phyloP scores from a whole-genome alignment of 345 rosid species.

The Hibiscus tridactylites region DNA sequence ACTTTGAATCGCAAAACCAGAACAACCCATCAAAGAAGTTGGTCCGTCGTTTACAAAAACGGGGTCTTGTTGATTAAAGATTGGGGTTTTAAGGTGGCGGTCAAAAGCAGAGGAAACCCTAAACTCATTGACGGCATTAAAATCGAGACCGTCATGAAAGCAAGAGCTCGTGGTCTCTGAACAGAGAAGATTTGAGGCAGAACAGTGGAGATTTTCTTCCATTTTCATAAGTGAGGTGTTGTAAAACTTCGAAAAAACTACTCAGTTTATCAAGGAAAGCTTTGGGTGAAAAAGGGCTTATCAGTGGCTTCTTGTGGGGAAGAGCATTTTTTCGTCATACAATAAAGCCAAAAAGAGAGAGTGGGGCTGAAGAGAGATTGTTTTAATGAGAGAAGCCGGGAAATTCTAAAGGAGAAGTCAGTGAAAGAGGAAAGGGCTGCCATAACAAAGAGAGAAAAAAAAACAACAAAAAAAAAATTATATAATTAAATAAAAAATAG shows the following conservation, averaged over 20 bases:
- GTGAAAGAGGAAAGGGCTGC: no score
- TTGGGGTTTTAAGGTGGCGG: slow-evolving; percentile 8
- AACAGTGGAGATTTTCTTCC: slow-evolving; percentile 43
- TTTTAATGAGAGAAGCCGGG: no score
- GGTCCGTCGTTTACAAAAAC: slow-evolving; percentile 21
- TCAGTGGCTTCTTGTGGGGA: no score
- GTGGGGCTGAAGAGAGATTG: no score
- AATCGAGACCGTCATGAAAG: slow-evolving; percentile 30
- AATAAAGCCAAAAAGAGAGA: no score
- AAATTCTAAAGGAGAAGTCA: no score
- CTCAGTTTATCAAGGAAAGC: slow-evolving; percentile 7
- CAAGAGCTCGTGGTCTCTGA: slow-evolving; percentile 33
- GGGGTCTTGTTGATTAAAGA: slow-evolving; percentile 20
- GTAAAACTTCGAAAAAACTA: not conserved
- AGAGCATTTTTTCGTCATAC: no score
- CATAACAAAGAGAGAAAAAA: no score
- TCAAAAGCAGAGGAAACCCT: slow-evolving; percentile 14
- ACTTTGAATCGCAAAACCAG: slow-evolving; percentile 28
- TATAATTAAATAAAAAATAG: no score
- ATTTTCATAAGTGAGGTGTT: slow-evolving; percentile 17
- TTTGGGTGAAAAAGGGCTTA: slow-evolving; percentile 15
- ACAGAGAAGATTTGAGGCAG: slow-evolving; percentile 38
- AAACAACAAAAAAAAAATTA: no score
- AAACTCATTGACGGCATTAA: slow-evolving; percentile 14
- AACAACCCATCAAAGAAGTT: slow-evolving; percentile 22